phyloP scores from a whole-genome alignment of 176 grass and related monocot genomes.

The Hsuehochloa calcarea region DNA sequence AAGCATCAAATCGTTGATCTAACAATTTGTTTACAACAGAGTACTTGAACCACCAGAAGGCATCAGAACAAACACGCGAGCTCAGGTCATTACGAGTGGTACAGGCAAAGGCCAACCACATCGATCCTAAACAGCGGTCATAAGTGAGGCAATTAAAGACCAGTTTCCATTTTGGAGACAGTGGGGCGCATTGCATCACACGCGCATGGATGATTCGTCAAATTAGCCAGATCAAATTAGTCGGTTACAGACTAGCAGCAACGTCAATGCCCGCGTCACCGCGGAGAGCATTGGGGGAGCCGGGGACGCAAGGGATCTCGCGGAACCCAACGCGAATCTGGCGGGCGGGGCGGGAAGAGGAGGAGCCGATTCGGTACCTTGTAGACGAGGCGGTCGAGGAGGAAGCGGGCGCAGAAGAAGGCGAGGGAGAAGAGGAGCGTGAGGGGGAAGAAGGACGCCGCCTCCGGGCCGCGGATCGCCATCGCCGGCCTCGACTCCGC shows the following conservation, averaged over 20 bases:
- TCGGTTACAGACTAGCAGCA: background rate
- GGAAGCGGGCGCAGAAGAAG: slow-evolving; percentile 73
- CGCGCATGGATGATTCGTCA: slow-evolving; percentile 11
- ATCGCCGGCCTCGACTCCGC: slow-evolving; percentile 7
- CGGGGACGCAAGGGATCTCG: slow-evolving; percentile 38
- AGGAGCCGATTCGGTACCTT: slow-evolving; percentile 48
- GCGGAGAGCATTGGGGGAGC: background rate
- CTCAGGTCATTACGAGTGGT: background rate
- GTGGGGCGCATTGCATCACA: background rate
- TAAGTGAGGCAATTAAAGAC: slow-evolving; percentile 21
- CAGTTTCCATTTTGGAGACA: background rate
- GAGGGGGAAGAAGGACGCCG: slow-evolving; percentile 28
- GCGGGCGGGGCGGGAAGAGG: background rate
- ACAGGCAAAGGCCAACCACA: background rate
- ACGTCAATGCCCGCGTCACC: background rate
- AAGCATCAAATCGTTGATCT: background rate
- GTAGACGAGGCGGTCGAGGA: slow-evolving; percentile 81
- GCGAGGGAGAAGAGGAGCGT: slow-evolving; percentile 55
- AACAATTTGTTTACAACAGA: background rate
- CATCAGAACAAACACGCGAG: slow-evolving; percentile 12
- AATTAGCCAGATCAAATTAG: slow-evolving; percentile 37
- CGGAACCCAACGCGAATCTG: slow-evolving; percentile 41
- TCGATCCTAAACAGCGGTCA: slow-evolving; percentile 13
- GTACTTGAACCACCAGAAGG: background rate
- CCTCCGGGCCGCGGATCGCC: slow-evolving; percentile 31